These are phyloP conservation scores for Pythium biforme DNA, from an alignment of 352 stramenopile species.

Conservation along the genomic window DNA sequence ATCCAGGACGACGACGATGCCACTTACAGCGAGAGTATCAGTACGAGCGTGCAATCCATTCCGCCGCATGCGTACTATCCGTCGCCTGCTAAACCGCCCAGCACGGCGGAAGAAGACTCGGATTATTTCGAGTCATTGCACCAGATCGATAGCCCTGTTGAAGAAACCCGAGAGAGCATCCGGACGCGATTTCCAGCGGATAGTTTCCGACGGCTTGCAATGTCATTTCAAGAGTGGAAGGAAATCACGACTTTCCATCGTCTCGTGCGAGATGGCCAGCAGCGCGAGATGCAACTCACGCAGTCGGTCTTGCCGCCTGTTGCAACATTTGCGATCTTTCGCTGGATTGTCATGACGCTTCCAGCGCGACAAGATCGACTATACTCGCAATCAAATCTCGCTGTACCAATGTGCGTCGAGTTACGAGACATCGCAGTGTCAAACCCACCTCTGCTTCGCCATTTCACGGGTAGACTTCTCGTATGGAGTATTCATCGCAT, in stretches of 20 bases:
- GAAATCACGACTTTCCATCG: conserved; percentile 34
- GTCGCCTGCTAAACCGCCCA: not conserved
- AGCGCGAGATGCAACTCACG: conserved; percentile 25
- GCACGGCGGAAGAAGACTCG: not conserved
- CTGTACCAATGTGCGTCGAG: conserved; percentile 35
- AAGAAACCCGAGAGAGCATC: not conserved
- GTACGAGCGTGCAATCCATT: not conserved
- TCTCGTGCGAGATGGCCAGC: conserved; percentile 30
- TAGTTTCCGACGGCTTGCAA: conserved; percentile 32
- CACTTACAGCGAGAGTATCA: not conserved
- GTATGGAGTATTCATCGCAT: conserved; percentile 24
- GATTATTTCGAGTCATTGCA: not conserved
- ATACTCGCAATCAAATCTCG: conserved; percentile 18
- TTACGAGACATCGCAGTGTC: conserved; percentile 10
- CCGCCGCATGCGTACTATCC: conserved; percentile 5
- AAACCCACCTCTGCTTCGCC: conserved; percentile 9
- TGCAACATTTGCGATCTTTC: conserved; percentile 46
- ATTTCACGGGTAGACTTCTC: conserved; percentile 21
- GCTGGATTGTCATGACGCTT: conserved; percentile 41
- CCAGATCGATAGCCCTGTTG: not conserved
- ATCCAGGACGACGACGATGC: not conserved
- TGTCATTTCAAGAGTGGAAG: conserved; percentile 47
- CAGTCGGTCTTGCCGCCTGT: conserved; percentile 29
- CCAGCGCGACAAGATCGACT: conserved; percentile 25
- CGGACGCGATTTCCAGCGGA: not conserved